phyloP scores from a whole-genome alignment of 306 rosid genomes.

The Calophaca sinica region DNA sequence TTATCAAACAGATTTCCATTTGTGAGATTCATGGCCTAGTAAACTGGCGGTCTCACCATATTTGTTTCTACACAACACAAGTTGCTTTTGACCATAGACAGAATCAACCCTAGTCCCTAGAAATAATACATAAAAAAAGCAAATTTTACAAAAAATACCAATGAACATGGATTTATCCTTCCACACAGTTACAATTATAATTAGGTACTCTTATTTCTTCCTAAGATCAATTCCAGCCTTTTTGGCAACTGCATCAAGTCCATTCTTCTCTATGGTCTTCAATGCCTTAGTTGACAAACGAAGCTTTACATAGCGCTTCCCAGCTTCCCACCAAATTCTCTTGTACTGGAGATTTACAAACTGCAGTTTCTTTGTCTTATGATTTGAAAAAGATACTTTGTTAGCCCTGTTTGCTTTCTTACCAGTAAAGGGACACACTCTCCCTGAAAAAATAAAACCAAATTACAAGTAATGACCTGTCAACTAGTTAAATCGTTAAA shows the following conservation, averaged over 20 bases:
- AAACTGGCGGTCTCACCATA: conserved; percentile 28
- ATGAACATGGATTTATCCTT: conserved; percentile 25
- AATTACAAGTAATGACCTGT: conserved; percentile 8
- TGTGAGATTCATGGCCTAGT: conserved; percentile 22
- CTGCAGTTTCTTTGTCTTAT: conserved; percentile 91
- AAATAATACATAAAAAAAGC: not conserved
- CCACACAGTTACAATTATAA: conserved; percentile 34
- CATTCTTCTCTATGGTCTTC: conserved; percentile 95
- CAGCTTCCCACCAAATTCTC: conserved; percentile 97
- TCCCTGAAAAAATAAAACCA: conserved; percentile 55
- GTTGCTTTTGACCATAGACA: not conserved
- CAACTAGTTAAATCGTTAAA: conserved; percentile 8
- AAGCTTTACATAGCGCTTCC: conserved; percentile 88
- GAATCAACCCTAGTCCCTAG: not conserved
- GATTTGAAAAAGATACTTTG: conserved; percentile 82
- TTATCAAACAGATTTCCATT: conserved; percentile 33
- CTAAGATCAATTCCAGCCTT: conserved; percentile 94
- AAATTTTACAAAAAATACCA: conserved; percentile 25
- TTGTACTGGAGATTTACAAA: conserved; percentile 95
- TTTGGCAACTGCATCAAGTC: conserved; percentile 95
- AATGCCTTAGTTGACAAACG: conserved; percentile 91
- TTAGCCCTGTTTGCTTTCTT: conserved; percentile 93
- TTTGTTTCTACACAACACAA: conserved; percentile 11
- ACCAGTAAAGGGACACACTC: conserved; percentile 90
- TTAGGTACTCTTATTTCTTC: conserved; percentile 57